Base-by-base conservation (phyloP, 257 asterid species). In the Prunella vulgaris region DNA sequence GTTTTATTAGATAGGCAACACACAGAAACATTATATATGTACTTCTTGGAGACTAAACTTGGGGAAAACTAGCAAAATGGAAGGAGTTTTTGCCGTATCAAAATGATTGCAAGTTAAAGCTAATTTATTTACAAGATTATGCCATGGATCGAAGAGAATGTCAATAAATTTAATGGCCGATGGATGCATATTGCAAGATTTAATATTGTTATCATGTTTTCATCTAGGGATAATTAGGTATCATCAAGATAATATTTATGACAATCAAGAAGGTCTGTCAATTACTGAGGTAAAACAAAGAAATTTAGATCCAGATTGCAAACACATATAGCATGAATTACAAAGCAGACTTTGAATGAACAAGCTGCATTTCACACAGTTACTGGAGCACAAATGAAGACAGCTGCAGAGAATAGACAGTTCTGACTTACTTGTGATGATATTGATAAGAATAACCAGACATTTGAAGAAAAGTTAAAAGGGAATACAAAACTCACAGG, bases 401-500 rank as follows among this genome's bases (percentile, higher is more conserved):
- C 57, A 44, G 49, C n/a, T 69, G 14, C 10, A 30, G 58, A 59
- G 57, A 32, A 24, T 3, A 61, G 35, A 51, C 33, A 54, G 49
- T 14, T 68, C 44, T 40, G 59, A 64, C 70, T 3, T 40, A 21
- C 61, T 46, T 14, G 5, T 68, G 37, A 76, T 59, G 56, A 40
- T 14, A 32, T 27, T 5, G 6, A 24, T 7, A 60, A 60, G 27
- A 75, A 67, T 63, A 37, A 68, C 56, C 49, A 59, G 66, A 30
- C 5, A 18, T 8, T 51, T 24, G 21, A 51, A 42, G 40, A 42
- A 65, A 59, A n/a, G 9, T 4, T 12, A 54, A 14, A 66, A 46
- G 28, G 4, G 9, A 69, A 25, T n/a, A 52, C 15, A 42, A 32
- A 60, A 75, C 96, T 80, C 79, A 90, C 98, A 10, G 90, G 87